These are phyloP conservation scores for Arthrobotrys musiformis DNA, from an alignment of 2,329 filamentous ascomycete genomes.

Conservation along the genomic window DNA sequence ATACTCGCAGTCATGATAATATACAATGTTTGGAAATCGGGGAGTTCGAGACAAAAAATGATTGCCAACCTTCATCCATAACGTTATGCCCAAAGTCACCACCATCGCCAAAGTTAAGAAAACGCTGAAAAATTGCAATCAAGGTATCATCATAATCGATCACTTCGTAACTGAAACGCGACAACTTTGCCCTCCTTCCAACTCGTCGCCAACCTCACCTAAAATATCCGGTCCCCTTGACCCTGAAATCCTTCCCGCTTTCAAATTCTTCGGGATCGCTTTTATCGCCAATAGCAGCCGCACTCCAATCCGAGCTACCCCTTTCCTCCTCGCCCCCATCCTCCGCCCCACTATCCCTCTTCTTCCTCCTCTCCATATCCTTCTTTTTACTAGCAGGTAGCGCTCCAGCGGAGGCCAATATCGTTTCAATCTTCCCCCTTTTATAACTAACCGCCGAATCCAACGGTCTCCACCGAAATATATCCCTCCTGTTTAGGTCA, in stretches of 20 bases:
- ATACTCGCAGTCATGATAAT: neutral
- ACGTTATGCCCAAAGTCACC: constrained; percentile 3
- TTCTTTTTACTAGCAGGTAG: neutral
- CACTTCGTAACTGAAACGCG: neutral
- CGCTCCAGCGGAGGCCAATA: constrained; percentile 9
- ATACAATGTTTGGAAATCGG: neutral
- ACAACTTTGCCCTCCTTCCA: neutral
- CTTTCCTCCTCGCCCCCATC: neutral
- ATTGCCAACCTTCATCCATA: neutral
- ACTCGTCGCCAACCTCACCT: neutral
- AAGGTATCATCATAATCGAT: neutral
- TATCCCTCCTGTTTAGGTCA: constrained; percentile 10
- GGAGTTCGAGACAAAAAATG: no score
- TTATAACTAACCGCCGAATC: constrained; percentile 15
- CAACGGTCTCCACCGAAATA: constrained; percentile 19
- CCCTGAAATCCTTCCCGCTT: neutral
- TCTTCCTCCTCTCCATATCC: constrained; percentile 2
- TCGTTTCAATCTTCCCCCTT: neutral
- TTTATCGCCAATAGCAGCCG: neutral
- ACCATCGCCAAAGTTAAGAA: neutral
- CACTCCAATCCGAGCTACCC: constrained; percentile 23
- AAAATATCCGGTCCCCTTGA: neutral
- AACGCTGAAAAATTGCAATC: neutral
- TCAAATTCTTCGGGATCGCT: neutral
- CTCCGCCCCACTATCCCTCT: neutral